A percentile compares a stretch with the other conserved stretches of the same genome.
Evolutionary conservation across 2,329 filamentous ascomycete species (phyloP).

Genomic region (Ceratocystis cacaofunesta): DNA sequence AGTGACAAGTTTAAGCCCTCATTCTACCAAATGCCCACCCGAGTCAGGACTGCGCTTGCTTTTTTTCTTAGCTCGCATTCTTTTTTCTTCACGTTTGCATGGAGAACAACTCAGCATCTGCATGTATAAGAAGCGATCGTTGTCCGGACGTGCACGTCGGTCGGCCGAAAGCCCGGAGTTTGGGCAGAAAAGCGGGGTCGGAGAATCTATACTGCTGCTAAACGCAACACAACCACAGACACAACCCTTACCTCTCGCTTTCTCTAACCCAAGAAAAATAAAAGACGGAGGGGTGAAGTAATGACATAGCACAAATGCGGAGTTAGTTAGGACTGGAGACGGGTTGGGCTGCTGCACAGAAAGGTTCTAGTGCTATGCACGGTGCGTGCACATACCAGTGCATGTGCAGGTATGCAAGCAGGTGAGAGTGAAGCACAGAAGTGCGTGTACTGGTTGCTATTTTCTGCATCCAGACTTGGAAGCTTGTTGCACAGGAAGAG

Average conservation of each 20-base stretch:
- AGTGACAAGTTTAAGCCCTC: too few relatives aligned
- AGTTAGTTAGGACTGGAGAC: neutral
- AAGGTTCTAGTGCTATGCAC: neutral
- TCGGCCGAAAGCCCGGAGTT: neutral
- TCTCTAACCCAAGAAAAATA: neutral
- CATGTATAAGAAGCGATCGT: neutral
- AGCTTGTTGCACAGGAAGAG: neutral
- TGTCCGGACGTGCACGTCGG: neutral
- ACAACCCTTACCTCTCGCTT: neutral
- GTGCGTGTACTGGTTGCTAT: neutral
- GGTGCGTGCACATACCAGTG: neutral
- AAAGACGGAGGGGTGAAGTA: neutral
- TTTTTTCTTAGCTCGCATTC: neutral
- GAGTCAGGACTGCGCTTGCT: neutral
- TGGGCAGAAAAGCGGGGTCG: neutral
- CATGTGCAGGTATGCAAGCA: too few relatives aligned
- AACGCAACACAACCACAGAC: neutral
- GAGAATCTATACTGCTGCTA: neutral
- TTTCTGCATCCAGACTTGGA: neutral
- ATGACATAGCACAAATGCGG: neutral
- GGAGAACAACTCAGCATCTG: neutral
- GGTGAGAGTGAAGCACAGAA: neutral
- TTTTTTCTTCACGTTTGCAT: neutral
- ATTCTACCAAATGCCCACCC: too few relatives aligned
- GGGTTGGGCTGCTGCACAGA: neutral